Percentiles rank a stretch among this genome's conserved stretches.
Conservation (phyloP, 176 grass and related monocot genomes). For the Oryza australiensis region DNA sequence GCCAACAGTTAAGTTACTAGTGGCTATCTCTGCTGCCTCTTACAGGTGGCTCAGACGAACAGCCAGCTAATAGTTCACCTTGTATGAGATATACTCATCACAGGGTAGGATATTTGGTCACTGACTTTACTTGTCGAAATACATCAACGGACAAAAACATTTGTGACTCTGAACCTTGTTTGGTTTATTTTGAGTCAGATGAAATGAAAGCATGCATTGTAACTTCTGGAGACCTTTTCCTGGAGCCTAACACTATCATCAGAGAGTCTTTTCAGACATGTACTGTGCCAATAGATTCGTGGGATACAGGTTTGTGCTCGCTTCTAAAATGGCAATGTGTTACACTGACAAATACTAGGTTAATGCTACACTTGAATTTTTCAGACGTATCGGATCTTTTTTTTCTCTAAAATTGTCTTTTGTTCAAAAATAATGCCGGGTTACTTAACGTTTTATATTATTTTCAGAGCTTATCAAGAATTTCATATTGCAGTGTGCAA, state of each 20-base stretch:
- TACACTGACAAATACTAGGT: not conserved
- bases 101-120: constrained; percentile 43
- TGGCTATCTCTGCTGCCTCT: not conserved
- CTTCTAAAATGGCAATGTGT: not conserved
- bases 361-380: not conserved
- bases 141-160: constrained; percentile 16
- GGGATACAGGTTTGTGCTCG: constrained; percentile 66
- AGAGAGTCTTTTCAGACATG: constrained; percentile 68
- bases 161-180: constrained; percentile 25
- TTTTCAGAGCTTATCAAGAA: not conserved
- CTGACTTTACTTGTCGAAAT: constrained; percentile 19
- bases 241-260: constrained; percentile 78
- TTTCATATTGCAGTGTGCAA: constrained; percentile 10
- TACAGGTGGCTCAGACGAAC: constrained; percentile 52
- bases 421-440: not conserved
- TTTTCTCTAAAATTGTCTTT: not conserved
- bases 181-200: constrained; percentile 70
- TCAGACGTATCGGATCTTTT: not conserved
- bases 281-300: constrained; percentile 57
- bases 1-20: not conserved
- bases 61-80: constrained; percentile 63
- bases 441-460: not conserved
- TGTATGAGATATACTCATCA: constrained; percentile 63
- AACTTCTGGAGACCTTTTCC: constrained; percentile 72
- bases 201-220: constrained; percentile 75